phyloP scores from a whole-genome alignment of 495 filamentous ascomycete genomes.

The Talaromyces borbonicus region DNA sequence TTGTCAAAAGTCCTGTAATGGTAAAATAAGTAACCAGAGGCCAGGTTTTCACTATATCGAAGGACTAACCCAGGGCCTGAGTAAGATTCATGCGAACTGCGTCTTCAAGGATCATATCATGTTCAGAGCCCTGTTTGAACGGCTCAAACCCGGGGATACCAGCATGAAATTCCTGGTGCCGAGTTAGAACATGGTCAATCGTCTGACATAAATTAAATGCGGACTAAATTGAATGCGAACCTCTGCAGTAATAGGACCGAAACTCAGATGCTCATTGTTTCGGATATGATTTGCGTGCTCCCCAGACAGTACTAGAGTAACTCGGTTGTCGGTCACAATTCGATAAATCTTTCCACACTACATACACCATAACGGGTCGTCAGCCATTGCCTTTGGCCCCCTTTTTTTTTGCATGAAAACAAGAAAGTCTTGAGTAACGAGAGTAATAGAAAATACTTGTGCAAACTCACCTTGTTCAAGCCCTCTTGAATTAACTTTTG shows the following conservation, averaged over 20 bases:
- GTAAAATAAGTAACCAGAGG: no score
- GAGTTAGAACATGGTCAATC: not conserved
- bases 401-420: no score
- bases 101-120: not conserved
- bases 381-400: no score
- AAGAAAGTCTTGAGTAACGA: no score
- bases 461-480: not conserved
- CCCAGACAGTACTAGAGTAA: not conserved
- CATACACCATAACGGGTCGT: not conserved
- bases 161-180: constrained; percentile 1
- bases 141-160: not conserved
- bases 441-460: not conserved
- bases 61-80: not conserved
- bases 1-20: no score
- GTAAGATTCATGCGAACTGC: not conserved
- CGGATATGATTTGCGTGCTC: not conserved
- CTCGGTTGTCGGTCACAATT: not conserved
- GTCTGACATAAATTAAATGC: not conserved
- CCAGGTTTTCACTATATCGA: no score
- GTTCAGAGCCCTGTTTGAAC: not conserved
- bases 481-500: not conserved
- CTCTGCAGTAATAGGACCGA: no score
- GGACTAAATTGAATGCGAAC: no score
- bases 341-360: not conserved
- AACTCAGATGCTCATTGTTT: not conserved